Evolutionary conservation across 2,329 filamentous ascomycete species (phyloP).

Genomic region (Aspergillus udagawae): DNA sequence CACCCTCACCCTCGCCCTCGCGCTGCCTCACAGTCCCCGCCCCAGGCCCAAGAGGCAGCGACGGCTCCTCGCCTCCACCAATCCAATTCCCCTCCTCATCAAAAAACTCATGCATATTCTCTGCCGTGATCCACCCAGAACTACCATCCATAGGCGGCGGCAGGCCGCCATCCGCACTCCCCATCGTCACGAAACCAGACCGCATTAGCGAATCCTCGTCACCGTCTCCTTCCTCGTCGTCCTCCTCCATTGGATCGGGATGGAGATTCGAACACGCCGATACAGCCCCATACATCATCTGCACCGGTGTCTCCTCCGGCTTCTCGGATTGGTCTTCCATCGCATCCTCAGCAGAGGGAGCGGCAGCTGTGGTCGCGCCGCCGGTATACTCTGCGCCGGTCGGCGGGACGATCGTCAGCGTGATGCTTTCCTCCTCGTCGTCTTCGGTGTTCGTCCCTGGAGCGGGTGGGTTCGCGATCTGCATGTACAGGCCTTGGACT

Average conservation of each 20-base stretch:
- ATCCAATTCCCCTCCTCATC: slow-evolving; percentile 79
- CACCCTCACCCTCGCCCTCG: slow-evolving; percentile 44
- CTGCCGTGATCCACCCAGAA: slow-evolving; percentile 67
- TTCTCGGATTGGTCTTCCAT: slow-evolving; percentile 30
- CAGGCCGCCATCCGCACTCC: slow-evolving; percentile 34
- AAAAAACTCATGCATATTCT: slow-evolving; percentile 82
- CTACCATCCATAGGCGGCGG: slow-evolving; percentile 48
- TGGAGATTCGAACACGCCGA: slow-evolving; percentile 48
- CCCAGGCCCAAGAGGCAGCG: slow-evolving; percentile 48
- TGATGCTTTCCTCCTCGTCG: slow-evolving; percentile 40
- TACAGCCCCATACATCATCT: slow-evolving; percentile 42
- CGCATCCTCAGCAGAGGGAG: slow-evolving; percentile 16
- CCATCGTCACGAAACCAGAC: slow-evolving; percentile 34
- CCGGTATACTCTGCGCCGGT: slow-evolving; percentile 10
- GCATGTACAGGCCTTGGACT: slow-evolving; percentile 47
- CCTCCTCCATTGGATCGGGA: slow-evolving; percentile 40
- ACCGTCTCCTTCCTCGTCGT: slow-evolving; percentile 33
- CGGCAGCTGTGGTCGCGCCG: slow-evolving; percentile 16
- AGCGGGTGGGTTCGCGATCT: slow-evolving; percentile 34
- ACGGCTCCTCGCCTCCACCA: slow-evolving; percentile 43
- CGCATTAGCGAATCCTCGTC: slow-evolving; percentile 30
- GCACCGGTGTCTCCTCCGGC: slow-evolving; percentile 34
- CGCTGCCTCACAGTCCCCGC: slow-evolving; percentile 61
- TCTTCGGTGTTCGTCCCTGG: slow-evolving; percentile 28
- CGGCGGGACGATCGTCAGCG: slow-evolving; percentile 42